These are phyloP conservation scores for Hydnomerulius pinastri DNA, from an alignment of 768 basidiomycete species.

Conservation along the genomic window DNA sequence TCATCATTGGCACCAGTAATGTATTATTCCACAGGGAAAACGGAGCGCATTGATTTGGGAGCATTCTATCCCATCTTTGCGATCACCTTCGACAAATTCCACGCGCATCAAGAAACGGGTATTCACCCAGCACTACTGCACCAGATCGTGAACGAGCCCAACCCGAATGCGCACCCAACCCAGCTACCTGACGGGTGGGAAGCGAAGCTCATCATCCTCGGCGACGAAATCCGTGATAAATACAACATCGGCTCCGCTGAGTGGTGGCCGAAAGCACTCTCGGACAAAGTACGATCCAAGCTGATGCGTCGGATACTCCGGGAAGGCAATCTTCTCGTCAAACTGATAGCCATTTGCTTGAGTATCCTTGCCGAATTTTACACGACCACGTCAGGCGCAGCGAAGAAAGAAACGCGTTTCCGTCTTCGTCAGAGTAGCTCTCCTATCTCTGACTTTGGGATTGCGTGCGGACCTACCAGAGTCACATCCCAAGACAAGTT, in stretches of 20 bases:
- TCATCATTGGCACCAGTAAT: no score
- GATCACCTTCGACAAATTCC: slow-evolving; percentile 24
- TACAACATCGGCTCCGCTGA: not conserved
- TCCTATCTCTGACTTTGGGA: slow-evolving; percentile 49
- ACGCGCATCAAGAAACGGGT: slow-evolving; percentile 9
- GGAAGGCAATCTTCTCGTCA: slow-evolving; percentile 36
- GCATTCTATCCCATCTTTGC: slow-evolving; percentile 36
- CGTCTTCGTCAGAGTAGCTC: slow-evolving; percentile 39
- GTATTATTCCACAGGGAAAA: slow-evolving; percentile 37
- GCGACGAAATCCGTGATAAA: slow-evolving; percentile 17
- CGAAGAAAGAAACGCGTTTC: slow-evolving; percentile 23
- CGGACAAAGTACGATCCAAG: slow-evolving; percentile 27
- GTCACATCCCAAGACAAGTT: slow-evolving; percentile 40
- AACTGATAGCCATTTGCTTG: slow-evolving; percentile 33
- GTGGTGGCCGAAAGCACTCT: slow-evolving; percentile 40
- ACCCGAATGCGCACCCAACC: slow-evolving; percentile 5
- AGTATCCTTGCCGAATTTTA: slow-evolving; percentile 42
- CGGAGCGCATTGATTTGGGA: slow-evolving; percentile 35
- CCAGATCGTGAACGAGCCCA: slow-evolving; percentile 29
- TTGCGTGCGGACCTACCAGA: slow-evolving; percentile 35
- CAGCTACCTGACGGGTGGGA: slow-evolving; percentile 26
- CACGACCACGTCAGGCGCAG: slow-evolving; percentile 32
- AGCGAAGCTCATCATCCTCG: slow-evolving; percentile 32
- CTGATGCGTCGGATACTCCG: slow-evolving; percentile 24
- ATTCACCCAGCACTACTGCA: slow-evolving; percentile 27